Evolutionary conservation across 768 basidiomycete genomes (phyloP), one percentile per base, ranked within the genome.

Genomic region (Ephemerocybe angulata): DNA sequence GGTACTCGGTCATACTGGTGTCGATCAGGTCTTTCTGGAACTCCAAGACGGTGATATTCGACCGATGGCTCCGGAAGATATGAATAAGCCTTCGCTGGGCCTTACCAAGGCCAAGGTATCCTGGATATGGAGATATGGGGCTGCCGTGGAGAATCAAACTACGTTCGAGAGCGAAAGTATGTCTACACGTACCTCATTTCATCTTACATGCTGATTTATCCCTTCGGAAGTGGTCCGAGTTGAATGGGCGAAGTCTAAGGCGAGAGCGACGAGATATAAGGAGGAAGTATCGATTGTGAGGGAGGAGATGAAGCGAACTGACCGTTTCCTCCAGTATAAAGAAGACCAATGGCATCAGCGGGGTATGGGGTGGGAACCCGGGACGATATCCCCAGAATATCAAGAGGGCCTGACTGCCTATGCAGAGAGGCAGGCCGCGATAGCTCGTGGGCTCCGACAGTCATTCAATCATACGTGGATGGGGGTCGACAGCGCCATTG

Each of bases 221-320:
- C 38, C 15, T 19, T 5, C 21, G 21, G 15, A 17, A 47, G 46
- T 28, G 11, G n/a, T 27, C 2, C 46, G 46, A 3, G 24, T 47
- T 4, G 46, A 47, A 19, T 50, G 49, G 49, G 37, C 3, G 2
- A 47, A 47, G 25, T 47, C 46, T 6, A 12, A 19, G 7, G 46
- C 46, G 7, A 27, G 46, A 15, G 46, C 25, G 8, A 29, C 19
- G 17, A n/a, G 49, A 7, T 35, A 25, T 11, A 21, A 5, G 7
- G 60, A 61, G 31, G 60, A 61, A 48, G 55, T 61, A 3, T 29
- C 56, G 51, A 28, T 61, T 1, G 24, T 61, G 19, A 50, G 54
- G 27, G 60, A 61, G 50, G 60, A 61, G 55, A 61, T 61, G 60
- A 41, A 53, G 2, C 40, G 60, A 8, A 48, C 53, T 3, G 29